phyloP scores from a whole-genome alignment of 1,284 basidiomycete species.

The Rhodotorula sp. region DNA sequence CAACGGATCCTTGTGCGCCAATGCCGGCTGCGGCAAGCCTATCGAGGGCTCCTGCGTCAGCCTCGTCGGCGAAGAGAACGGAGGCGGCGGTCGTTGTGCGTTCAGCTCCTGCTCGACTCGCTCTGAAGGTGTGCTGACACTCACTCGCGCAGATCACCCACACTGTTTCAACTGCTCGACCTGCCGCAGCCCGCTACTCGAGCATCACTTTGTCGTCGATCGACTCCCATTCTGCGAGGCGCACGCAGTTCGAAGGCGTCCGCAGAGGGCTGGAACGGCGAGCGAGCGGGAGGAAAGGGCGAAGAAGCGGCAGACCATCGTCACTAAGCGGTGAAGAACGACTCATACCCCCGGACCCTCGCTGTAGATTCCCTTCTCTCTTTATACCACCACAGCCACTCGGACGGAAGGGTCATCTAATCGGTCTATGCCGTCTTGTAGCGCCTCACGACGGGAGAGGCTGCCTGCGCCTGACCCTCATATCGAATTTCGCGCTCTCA shows the following conservation, averaged over 20 bases:
- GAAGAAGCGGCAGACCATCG: slow-evolving; percentile 32
- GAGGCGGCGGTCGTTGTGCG: slow-evolving; percentile 41
- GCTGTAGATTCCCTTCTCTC: too few relatives aligned
- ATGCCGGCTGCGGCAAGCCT: slow-evolving; percentile 36
- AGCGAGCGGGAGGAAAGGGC: slow-evolving; percentile 8
- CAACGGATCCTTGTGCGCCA: slow-evolving; percentile 43
- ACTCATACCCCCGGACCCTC: too few relatives aligned
- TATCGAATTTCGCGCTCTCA: not conserved
- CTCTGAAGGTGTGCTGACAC: not conserved
- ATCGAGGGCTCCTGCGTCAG: slow-evolving; percentile 46
- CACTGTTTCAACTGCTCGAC: slow-evolving; percentile 43
- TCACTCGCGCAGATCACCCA: slow-evolving; percentile 40
- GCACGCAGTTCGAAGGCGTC: slow-evolving; percentile 28
- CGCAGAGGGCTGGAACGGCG: not conserved
- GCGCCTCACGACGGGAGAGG: not conserved
- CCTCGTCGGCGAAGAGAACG: slow-evolving; percentile 41
- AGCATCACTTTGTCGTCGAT: slow-evolving; percentile 45
- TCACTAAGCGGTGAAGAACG: slow-evolving; percentile 1
- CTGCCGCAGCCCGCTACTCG: slow-evolving; percentile 39
- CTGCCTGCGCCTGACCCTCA: not conserved
- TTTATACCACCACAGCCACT: too few relatives aligned
- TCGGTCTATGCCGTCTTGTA: too few relatives aligned
- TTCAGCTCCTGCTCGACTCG: not conserved
- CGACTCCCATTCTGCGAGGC: slow-evolving; percentile 44
- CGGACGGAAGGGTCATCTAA: too few relatives aligned